Base-by-base conservation (phyloP, 768 basidiomycete genomes). In the Hemileccinum impolitum region DNA sequence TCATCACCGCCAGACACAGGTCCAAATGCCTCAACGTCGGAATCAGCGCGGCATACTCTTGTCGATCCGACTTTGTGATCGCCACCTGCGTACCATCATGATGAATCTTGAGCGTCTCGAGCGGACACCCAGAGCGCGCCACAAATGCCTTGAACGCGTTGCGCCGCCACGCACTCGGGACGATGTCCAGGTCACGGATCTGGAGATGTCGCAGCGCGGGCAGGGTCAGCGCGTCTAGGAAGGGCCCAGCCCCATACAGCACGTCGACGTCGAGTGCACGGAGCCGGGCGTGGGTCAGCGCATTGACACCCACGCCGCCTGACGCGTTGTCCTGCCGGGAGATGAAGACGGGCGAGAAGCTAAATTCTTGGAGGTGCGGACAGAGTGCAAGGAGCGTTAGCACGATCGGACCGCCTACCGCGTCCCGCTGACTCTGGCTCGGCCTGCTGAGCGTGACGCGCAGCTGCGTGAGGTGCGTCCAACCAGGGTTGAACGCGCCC, bases 11-110 rank as follows among this genome's bases (percentile, higher is more conserved):
- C 21, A 50, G 17, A 19, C 57, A 32, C 32, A 58, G 30, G 15
- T 57, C 60, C 47, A 59, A 38, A 28, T 47, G 42, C 26, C 50
- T 50, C 31, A 62, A 40, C 18, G 56, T 64, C 3, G 63, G 60
- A 48, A 55, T 38, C 34, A 59, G 14, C 35, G 45, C 40, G 25
- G 30, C 32, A 34, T 55, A 62, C 35, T 44, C 48, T 19, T 32
- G 44, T 39, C 46, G 50, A 18, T 48, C 56, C 17, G 53, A 48
- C 43, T 60, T 56, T 17, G 34, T 61, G 9, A 53, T 48, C 35
- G 44, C 40, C 41, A 44, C 47, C 15, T 49, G 48, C 17, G 49
- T 15, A 1, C 55, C 55, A 8, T n/a, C n/a, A n/a, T n/a, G n/a
- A n/a, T 61, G 39, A 28, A 55, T 53, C 26, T 15, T 38, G 18